phyloP scores from a whole-genome alignment of 305 asterid genomes.

The Fraxinus floribunda region DNA sequence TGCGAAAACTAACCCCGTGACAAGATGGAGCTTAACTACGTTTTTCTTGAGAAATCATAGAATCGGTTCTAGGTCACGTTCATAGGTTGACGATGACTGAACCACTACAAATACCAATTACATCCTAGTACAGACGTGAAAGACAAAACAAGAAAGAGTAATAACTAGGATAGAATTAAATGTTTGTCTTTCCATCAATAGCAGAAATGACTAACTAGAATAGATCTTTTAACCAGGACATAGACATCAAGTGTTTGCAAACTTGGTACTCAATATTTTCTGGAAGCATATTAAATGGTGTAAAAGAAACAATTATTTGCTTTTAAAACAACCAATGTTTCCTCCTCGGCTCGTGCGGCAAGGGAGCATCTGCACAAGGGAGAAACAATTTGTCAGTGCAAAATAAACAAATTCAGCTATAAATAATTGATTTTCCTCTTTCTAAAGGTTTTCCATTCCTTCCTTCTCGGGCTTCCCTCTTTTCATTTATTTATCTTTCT shows the following conservation, averaged over 20 bases:
- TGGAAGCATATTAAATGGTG: not conserved
- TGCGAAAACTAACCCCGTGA: no score
- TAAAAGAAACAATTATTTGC: not conserved
- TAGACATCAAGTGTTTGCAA: not conserved
- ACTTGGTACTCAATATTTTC: not conserved
- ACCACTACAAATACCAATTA: not conserved
- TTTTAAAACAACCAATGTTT: slow-evolving; percentile 44
- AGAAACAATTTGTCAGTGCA: slow-evolving; percentile 7
- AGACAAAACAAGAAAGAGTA: not conserved
- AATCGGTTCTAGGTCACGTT: not conserved
- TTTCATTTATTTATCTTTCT: not conserved
- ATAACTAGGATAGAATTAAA: not conserved
- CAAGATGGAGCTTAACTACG: not conserved
- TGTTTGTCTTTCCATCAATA: not conserved
- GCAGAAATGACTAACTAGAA: not conserved
- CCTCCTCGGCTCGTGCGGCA: slow-evolving; percentile 35
- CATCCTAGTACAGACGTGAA: not conserved
- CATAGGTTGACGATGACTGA: not conserved
- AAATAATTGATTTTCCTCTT: not conserved
- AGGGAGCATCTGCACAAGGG: slow-evolving; percentile 35
- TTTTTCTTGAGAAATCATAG: not conserved
- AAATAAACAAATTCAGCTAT: not conserved
- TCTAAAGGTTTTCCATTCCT: not conserved
- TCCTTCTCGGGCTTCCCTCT: not conserved
- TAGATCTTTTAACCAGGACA: not conserved